Base-by-base conservation (phyloP, 306 rosid genomes). In the Vigna unguiculata region DNA sequence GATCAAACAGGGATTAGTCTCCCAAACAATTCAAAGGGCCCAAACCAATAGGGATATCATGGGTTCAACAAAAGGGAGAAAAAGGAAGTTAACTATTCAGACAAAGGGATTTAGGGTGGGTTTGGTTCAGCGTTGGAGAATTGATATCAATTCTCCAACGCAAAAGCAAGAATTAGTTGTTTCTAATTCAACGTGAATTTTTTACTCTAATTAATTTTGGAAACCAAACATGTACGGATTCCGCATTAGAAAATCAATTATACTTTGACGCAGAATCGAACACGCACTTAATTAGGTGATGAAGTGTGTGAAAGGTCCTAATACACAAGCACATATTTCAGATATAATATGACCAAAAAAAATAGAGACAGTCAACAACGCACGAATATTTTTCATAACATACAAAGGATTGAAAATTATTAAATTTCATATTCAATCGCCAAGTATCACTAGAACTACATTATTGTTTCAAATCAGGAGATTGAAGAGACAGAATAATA, bases 401-500 rank as follows among this genome's bases (percentile, higher is more conserved):
- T 22, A 28, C 20, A 46, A 59, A 67, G 14, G 13, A 46, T 15
- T 15, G 15, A 49, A 49, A 21, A 60, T 55, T 46, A 59, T 8
- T 47, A n/a, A 47, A 25, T 17, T 51, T 49, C 58, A 61, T 17
- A 40, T 36, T 71, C 34, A 17, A 40, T 40, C 0, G 40, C 21
- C 34, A 28, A 36, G 58, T 28, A 54, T 54, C 36, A 9, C 75
- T 41, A 67, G 69, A 17, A 55, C 62, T 69, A 63, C 53, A 63
- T 59, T 45, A n/a, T n/a, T 52, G 78, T 14, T 65, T 34, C 47
- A 66, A 45, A 74, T 36, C 19, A 57, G 28, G 55, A 14, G 41
- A n/a, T 43, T 41, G 52, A 72, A 64, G 85, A 62, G 34, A 76
- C 25, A 51, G 10, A 48, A 61, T 30, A 75, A 75, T 21, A 45